These are phyloP conservation scores for Phytophthora citricola DNA, from an alignment of 352 stramenopile genomes.

Conservation along the genomic window DNA sequence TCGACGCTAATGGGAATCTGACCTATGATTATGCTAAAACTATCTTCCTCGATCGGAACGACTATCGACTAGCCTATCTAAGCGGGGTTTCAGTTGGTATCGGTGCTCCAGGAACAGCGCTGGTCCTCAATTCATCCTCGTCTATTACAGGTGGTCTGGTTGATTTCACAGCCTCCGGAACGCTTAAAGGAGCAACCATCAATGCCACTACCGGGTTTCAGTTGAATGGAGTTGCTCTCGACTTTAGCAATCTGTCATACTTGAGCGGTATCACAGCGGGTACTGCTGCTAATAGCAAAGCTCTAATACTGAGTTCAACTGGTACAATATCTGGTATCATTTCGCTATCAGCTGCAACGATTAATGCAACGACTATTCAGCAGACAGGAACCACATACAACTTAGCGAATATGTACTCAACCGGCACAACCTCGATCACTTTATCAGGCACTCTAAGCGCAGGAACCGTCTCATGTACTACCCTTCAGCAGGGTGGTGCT, in stretches of 20 bases:
- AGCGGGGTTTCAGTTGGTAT: constrained; percentile 6
- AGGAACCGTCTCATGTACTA: too few relatives aligned
- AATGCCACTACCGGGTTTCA: neutral
- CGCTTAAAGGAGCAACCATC: neutral
- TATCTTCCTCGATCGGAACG: constrained; percentile 22
- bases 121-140: constrained; percentile 1
- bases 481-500: too few relatives aligned
- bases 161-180: neutral
- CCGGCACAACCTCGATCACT: too few relatives aligned
- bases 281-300: too few relatives aligned
- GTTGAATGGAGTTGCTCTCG: neutral
- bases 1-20: constrained; percentile 16
- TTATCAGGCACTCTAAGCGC: too few relatives aligned
- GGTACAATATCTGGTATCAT: too few relatives aligned
- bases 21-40: constrained; percentile 31
- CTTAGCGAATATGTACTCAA: too few relatives aligned
- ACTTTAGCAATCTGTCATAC: neutral
- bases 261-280: neutral
- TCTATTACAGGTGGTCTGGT: constrained; percentile 3
- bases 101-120: constrained; percentile 3
- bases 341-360: too few relatives aligned
- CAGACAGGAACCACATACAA: too few relatives aligned
- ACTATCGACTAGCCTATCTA: constrained; percentile 21
- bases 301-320: too few relatives aligned
- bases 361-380: too few relatives aligned